phyloP scores from a whole-genome alignment of 208 protist species.

The Vickermania ingenoplastis region DNA sequence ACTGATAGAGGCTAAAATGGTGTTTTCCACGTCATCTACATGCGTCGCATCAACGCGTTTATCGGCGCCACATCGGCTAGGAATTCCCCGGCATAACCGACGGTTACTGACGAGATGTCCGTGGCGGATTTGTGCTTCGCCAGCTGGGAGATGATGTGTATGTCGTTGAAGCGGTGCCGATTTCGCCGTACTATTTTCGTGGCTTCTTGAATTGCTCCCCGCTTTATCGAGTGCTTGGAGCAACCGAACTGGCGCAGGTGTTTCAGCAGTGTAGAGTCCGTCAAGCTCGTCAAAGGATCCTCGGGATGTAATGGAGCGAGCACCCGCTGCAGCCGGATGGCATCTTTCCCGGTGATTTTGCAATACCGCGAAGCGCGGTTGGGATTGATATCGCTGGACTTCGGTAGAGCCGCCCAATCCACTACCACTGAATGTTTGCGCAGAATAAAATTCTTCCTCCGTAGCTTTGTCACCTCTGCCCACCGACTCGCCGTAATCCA shows the following conservation, averaged over 20 bases:
- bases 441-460: not conserved
- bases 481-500: slow-evolving; percentile 5
- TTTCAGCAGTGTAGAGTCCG: not conserved
- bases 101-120: not conserved
- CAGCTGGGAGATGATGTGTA: not conserved
- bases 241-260: not conserved
- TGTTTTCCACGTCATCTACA: no score
- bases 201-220: not conserved
- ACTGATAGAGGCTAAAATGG: no score
- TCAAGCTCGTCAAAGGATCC: not conserved
- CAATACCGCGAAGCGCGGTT: not conserved
- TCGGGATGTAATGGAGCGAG: not conserved
- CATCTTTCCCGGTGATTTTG: not conserved
- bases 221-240: not conserved
- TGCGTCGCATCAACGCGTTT: no score
- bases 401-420: not conserved
- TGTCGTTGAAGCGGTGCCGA: not conserved
- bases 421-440: not conserved
- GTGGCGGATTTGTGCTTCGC: not conserved
- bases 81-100: not conserved
- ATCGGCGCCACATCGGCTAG: no score
- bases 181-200: not conserved
- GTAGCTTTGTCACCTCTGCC: not conserved
- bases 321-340: not conserved
- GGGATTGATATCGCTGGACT: not conserved